Conservation (phyloP, 306 rosid genomes). For the Cicer yamashitae region DNA sequence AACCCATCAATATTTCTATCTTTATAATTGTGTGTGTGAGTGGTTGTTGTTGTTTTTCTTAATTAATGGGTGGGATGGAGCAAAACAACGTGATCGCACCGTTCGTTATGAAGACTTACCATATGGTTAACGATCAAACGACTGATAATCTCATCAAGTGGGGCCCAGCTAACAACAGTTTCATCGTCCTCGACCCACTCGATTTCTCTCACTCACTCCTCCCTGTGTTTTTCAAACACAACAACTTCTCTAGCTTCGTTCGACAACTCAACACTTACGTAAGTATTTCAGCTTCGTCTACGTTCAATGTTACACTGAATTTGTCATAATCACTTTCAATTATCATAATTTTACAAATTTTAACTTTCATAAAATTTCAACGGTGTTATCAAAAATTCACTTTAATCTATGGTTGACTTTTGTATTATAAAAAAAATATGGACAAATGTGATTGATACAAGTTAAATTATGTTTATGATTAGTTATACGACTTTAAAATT, state of each 20-base stretch:
- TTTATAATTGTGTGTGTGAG: neutral
- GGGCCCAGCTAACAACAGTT: conserved; percentile 83
- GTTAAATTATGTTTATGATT: too few species aligned
- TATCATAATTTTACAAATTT: too few species aligned
- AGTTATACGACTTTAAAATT: too few species aligned
- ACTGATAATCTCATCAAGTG: conserved; percentile 71
- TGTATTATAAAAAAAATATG: too few species aligned
- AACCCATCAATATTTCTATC: neutral
- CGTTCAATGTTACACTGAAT: too few species aligned
- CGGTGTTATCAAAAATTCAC: too few species aligned
- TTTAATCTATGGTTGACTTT: too few species aligned
- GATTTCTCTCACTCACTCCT: conserved; percentile 72
- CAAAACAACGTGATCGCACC: conserved; percentile 70
- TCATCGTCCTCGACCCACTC: conserved; percentile 81
- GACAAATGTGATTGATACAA: too few species aligned
- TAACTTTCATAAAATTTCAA: too few species aligned
- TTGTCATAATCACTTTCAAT: too few species aligned
- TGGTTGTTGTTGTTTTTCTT: neutral
- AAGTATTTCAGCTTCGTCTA: neutral
- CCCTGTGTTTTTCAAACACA: conserved; percentile 90
- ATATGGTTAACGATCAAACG: conserved; percentile 82
- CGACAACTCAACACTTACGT: conserved; percentile 97
- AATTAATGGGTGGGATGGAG: conserved; percentile 61
- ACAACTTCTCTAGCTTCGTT: conserved; percentile 92
- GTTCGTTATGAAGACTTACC: conserved; percentile 84